Evolutionary conservation across 2,329 filamentous ascomycete species (phyloP).

Genomic region (Aspergillus aculeatinus): DNA sequence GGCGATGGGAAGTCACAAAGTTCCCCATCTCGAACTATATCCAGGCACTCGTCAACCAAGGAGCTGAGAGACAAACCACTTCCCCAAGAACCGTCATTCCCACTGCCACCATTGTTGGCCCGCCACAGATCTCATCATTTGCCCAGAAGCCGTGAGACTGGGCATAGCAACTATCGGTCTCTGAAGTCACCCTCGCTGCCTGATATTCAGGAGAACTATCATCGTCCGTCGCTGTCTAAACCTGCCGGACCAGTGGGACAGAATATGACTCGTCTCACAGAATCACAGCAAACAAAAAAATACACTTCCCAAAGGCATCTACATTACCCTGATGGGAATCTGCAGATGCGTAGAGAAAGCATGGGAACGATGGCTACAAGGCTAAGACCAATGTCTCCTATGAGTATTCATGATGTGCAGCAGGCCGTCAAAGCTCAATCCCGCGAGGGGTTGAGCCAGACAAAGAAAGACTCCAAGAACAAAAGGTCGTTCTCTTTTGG

Average conservation of each 20-base stretch:
- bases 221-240: conserved; percentile 29
- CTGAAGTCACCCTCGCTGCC: conserved; percentile 6
- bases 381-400: conserved; percentile 31
- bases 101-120: conserved; percentile 29
- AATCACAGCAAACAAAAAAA: conserved; percentile 12
- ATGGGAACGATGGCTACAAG: conserved; percentile 35
- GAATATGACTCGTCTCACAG: conserved; percentile 29
- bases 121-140: conserved; percentile 16
- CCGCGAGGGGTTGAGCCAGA: conserved; percentile 13
- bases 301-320: conserved; percentile 13
- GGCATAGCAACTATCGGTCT: neutral
- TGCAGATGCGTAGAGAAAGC: conserved; percentile 36
- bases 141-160: conserved; percentile 6
- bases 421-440: conserved; percentile 10
- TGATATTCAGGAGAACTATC: conserved; percentile 12
- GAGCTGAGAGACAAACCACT: conserved; percentile 43
- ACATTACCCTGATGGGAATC: conserved; percentile 26
- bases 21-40: conserved; percentile 14
- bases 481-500: conserved; percentile 21
- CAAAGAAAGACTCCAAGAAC: conserved; percentile 17
- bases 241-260: conserved; percentile 40
- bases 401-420: conserved; percentile 18
- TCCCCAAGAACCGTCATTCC: conserved; percentile 37
- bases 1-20: conserved; percentile 19
- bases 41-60: conserved; percentile 23